Conservation (phyloP, 495 filamentous ascomycete genomes). For the Hypoxylon intermedium region DNA sequence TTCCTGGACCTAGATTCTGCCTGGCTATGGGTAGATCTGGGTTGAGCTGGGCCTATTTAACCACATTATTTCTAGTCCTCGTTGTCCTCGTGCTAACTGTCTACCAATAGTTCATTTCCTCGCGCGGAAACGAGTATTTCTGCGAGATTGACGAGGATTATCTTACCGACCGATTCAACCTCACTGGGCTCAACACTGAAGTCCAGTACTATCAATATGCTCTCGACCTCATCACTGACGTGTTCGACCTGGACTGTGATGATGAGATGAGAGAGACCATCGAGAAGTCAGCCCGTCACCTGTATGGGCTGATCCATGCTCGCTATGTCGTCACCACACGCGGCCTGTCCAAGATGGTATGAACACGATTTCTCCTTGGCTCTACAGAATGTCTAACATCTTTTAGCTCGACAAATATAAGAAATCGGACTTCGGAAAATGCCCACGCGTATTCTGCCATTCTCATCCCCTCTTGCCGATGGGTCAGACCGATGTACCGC, state of each 20-base stretch:
- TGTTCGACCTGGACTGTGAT: slow-evolving; percentile 98
- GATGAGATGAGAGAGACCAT: slow-evolving; percentile 98
- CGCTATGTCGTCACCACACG: slow-evolving; percentile 96
- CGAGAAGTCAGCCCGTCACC: slow-evolving; percentile 93
- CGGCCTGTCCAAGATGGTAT: slow-evolving; percentile 94
- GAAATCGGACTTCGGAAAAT: slow-evolving; percentile 97
- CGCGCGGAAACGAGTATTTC: slow-evolving; percentile 97
- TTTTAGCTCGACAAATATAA: slow-evolving; percentile 96
- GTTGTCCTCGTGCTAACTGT: slow-evolving; percentile 26
- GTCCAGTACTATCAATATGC: slow-evolving; percentile 99
- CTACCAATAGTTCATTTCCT: slow-evolving; percentile 86
- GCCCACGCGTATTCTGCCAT: slow-evolving; percentile 91
- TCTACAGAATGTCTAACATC: not conserved
- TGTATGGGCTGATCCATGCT: slow-evolving; percentile 96
- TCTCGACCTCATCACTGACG: slow-evolving; percentile 98
- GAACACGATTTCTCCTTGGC: slow-evolving; percentile 17
- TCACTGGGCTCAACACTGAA: slow-evolving; percentile 95
- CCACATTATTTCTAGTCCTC: not conserved
- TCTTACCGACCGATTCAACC: slow-evolving; percentile 96
- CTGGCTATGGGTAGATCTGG: not conserved
- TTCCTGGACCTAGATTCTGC: not conserved
- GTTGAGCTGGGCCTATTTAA: not conserved
- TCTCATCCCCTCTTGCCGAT: slow-evolving; percentile 91
- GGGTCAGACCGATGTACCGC: slow-evolving; percentile 86
- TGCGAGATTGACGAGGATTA: slow-evolving; percentile 99